Conservation (phyloP, 2,329 filamentous ascomycete species). For the Alternaria dauci region DNA sequence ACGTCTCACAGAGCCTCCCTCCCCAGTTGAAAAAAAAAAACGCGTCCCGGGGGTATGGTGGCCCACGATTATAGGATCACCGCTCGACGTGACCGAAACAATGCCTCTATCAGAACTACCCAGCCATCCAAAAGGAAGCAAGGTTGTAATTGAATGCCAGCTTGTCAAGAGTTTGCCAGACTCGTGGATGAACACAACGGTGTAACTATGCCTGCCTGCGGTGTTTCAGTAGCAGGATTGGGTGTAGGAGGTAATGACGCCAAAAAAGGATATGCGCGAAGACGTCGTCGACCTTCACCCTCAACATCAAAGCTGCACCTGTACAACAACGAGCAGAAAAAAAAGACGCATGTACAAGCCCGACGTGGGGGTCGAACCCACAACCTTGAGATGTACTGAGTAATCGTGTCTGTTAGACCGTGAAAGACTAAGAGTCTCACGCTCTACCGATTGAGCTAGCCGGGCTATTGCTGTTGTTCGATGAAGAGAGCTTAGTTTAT, state of each 20-base stretch:
- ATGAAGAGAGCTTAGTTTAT: too few species aligned
- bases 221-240: not conserved
- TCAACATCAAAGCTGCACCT: not conserved
- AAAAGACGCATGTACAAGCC: constrained; percentile 15
- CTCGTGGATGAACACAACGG: not conserved
- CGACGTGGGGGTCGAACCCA: constrained; percentile 22
- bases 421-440: constrained; percentile 50
- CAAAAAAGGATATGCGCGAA: not conserved
- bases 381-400: constrained; percentile 21
- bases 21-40: too few species aligned
- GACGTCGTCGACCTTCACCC: not conserved
- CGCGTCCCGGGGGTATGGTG: too few species aligned
- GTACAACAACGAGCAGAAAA: too few species aligned
- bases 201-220: too few species aligned
- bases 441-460: constrained; percentile 52
- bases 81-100: too few species aligned
- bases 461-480: constrained; percentile 24
- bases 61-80: too few species aligned
- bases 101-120: too few species aligned
- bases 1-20: too few species aligned
- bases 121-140: not conserved
- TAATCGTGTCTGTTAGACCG: constrained; percentile 30
- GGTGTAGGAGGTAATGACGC: not conserved
- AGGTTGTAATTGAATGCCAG: not conserved
- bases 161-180: not conserved